Evolutionary conservation across 2,329 filamentous ascomycete species (phyloP).

Genomic region (Fusarium multiceps): DNA sequence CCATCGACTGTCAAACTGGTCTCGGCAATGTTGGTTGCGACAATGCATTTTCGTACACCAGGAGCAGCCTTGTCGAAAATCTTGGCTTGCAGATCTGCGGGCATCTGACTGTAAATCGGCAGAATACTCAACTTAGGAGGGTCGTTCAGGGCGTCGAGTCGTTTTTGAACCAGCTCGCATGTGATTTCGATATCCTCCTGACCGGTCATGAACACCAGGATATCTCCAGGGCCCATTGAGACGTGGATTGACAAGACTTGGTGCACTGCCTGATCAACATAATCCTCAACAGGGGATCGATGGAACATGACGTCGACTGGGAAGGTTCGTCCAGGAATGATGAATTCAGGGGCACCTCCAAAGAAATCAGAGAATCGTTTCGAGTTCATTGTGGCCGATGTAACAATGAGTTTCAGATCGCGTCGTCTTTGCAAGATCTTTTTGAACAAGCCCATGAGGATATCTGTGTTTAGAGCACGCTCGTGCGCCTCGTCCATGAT

Average conservation of each 20-base stretch:
- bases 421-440: conserved; percentile 91
- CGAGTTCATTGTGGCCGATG: conserved; percentile 98
- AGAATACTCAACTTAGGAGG: conserved; percentile 94
- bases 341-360: conserved; percentile 94
- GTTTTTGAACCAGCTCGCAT: conserved; percentile 90
- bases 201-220: conserved; percentile 98
- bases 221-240: conserved; percentile 91
- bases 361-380: conserved; percentile 97
- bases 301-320: conserved; percentile 97
- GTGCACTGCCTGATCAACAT: conserved; percentile 96
- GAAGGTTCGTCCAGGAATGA: conserved; percentile 95
- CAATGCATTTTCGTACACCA: conserved; percentile 95
- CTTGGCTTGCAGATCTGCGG: conserved; percentile 94
- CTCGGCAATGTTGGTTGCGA: conserved; percentile 98
- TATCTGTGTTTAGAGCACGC: conserved; percentile 94
- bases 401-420: conserved; percentile 96
- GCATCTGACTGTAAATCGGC: conserved; percentile 99
- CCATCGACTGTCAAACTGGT: conserved; percentile 98
- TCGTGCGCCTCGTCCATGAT: conserved; percentile 99
- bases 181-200: conserved; percentile 99
- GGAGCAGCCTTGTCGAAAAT: conserved; percentile 94
- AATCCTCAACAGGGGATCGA: conserved; percentile 94
- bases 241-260: conserved; percentile 96
- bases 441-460: conserved; percentile 97
- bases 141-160: conserved; percentile 89